Percentiles rank a stretch among this genome's conserved stretches.
phyloP scores from a whole-genome alignment of 2,329 filamentous ascomycete genomes.

The Pseudopithomyces chartarum region DNA sequence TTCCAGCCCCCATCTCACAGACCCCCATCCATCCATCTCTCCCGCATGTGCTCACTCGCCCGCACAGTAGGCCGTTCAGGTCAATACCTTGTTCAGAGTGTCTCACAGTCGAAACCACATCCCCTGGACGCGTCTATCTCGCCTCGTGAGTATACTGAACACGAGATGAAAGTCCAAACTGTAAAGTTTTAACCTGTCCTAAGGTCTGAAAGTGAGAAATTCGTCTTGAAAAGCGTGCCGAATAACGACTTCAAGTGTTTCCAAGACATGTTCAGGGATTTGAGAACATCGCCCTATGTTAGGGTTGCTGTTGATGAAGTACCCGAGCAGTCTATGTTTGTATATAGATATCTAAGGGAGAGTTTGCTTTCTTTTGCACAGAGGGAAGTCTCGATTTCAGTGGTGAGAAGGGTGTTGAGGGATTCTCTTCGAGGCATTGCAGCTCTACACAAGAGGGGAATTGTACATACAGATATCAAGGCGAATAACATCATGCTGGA shows the following conservation, averaged over 20 bases:
- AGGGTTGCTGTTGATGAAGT: slow-evolving; percentile 46
- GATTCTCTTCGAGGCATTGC: neutral
- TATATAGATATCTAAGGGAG: slow-evolving; percentile 48
- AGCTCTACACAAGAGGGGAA: neutral
- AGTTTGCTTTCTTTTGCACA: neutral
- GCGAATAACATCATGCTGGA: slow-evolving; percentile 43
- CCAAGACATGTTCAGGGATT: slow-evolving; percentile 15
- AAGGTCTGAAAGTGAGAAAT: slow-evolving; percentile 13
- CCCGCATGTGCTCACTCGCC: too few relatives aligned
- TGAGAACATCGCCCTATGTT: slow-evolving; percentile 17
- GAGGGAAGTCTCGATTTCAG: neutral
- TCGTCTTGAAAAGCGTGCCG: slow-evolving; percentile 18
- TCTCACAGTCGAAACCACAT: slow-evolving; percentile 16
- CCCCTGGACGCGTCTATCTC: slow-evolving; percentile 13
- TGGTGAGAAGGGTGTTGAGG: neutral
- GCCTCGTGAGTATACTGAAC: slow-evolving; percentile 15
- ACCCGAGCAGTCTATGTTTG: slow-evolving; percentile 52
- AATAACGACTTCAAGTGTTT: slow-evolving; percentile 13
- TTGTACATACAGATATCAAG: slow-evolving; percentile 3
- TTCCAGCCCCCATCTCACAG: too few relatives aligned
- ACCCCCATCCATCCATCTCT: too few relatives aligned
- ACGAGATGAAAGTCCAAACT: too few relatives aligned
- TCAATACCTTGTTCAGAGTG: slow-evolving; percentile 16
- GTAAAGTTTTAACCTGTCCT: slow-evolving; percentile 5
- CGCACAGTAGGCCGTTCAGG: slow-evolving; percentile 14